Evolutionary conservation across 2,329 filamentous ascomycete genomes (phyloP), one percentile per base, ranked within the genome.

Genomic region (Trematosphaeria pertusa): DNA sequence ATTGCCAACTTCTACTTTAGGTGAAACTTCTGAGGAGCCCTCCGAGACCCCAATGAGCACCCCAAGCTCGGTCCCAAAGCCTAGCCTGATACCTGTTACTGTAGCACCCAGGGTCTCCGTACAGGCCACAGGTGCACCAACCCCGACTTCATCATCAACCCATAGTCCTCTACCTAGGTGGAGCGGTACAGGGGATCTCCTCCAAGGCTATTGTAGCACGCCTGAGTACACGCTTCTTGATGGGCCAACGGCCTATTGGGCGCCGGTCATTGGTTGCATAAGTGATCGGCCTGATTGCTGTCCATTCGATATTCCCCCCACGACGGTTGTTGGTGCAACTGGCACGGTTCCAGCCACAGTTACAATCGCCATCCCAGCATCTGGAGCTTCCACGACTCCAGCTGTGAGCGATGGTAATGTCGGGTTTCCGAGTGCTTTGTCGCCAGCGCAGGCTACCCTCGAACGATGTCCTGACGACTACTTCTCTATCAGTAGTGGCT

Each of bases 201-300:
- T 57, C 7, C 42, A 52, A 28, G 54, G 54, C 15, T 57, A 57
- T 28, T 57, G 51, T 38, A 43, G 31, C 11, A 54, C 46, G 30
- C 54, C 48, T 14, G 45, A 49, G 18, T 57, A 52, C 33, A 48
- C 51, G 2, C 31, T 57, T 11, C 34, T 57, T 19, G 42, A 52
- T 35, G 54, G 51, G 9, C 43, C 51, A 11, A 57, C 54, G 6
- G 54, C 45, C 18, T 54, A 54, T 30, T 57, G 51, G 51, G 51
- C 51, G 20, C 54, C 54, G 3, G 45, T 54, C 12, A 19, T 57
- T 41, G 54, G 54, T 7, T 57, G 54, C 37, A 35, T 50, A 10
- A 41, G 35, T 32, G 43, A 39, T 17, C 54, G 47, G 36, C 14
- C 47, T 7, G 54, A 57, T 36, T 57, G 54, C 30, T 57, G 54